Evolutionary conservation across 2,329 filamentous ascomycete species (phyloP).

Genomic region (Bipolaris bicolor): DNA sequence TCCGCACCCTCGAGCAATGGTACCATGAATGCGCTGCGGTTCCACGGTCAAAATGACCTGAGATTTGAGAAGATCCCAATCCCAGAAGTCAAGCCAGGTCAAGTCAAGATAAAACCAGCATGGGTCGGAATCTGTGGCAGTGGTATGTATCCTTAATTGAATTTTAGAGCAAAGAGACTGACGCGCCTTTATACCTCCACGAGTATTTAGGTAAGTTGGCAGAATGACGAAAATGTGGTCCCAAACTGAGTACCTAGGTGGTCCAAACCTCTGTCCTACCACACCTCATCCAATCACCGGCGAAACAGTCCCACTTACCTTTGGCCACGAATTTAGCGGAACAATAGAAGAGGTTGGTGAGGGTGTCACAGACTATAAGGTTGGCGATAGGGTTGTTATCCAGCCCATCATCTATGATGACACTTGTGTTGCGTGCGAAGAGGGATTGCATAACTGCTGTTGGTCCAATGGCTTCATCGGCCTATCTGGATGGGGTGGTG

Average conservation of each 20-base stretch:
- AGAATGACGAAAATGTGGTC: slow-evolving; percentile 3
- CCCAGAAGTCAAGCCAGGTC: slow-evolving; percentile 48
- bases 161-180: not conserved
- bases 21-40: slow-evolving; percentile 56
- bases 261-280: slow-evolving; percentile 57
- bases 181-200: slow-evolving; percentile 48
- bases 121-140: slow-evolving; percentile 54
- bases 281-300: slow-evolving; percentile 62
- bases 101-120: slow-evolving; percentile 52
- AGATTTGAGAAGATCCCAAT: slow-evolving; percentile 52
- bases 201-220: slow-evolving; percentile 50
- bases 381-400: slow-evolving; percentile 57
- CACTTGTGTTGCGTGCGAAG: slow-evolving; percentile 58
- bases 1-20: slow-evolving; percentile 23
- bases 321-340: slow-evolving; percentile 62
- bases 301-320: slow-evolving; percentile 58
- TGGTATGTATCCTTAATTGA: slow-evolving; percentile 27
- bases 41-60: slow-evolving; percentile 54
- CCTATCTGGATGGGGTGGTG: slow-evolving; percentile 60
- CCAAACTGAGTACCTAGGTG: slow-evolving; percentile 36
- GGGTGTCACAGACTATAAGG: slow-evolving; percentile 56
- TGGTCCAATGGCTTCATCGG: slow-evolving; percentile 62
- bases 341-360: slow-evolving; percentile 59
- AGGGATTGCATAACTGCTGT: slow-evolving; percentile 62
- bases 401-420: slow-evolving; percentile 63